phyloP scores from a whole-genome alignment of 495 filamentous ascomycete genomes.

The Trypethelium eluteriae region DNA sequence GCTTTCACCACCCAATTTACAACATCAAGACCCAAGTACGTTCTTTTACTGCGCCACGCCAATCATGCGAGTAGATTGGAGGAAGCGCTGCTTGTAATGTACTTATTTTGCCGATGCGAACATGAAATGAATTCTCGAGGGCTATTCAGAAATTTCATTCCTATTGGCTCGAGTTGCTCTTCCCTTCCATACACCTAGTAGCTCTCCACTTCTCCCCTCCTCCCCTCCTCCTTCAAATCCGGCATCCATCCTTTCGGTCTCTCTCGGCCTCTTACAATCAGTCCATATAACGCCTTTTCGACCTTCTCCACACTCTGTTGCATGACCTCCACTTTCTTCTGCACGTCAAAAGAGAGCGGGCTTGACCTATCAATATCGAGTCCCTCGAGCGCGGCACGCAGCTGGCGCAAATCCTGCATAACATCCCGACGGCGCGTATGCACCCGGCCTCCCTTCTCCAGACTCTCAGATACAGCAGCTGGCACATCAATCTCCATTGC shows the following conservation, averaged over 20 bases:
- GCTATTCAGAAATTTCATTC: not conserved
- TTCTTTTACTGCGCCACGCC: too few species aligned
- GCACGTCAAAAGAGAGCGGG: conserved; percentile 40
- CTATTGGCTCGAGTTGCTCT: not conserved
- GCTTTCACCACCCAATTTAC: too few species aligned
- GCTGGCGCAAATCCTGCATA: conserved; percentile 62
- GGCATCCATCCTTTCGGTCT: conserved; percentile 89
- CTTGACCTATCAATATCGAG: conserved; percentile 47
- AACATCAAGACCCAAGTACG: too few species aligned
- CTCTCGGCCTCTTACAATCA: conserved; percentile 78
- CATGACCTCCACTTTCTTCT: conserved; percentile 84
- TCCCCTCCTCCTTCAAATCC: conserved; percentile 50
- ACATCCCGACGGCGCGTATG: conserved; percentile 43
- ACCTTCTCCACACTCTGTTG: conserved; percentile 85
- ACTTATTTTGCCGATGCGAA: too few species aligned
- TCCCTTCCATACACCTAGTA: conserved; percentile 26
- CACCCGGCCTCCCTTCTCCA: conserved; percentile 6
- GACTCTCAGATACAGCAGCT: conserved; percentile 24
- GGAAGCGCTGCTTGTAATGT: too few species aligned
- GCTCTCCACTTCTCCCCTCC: conserved; percentile 39
- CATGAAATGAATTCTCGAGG: not conserved
- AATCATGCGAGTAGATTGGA: too few species aligned
- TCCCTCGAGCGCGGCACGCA: conserved; percentile 66
- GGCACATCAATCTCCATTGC: conserved; percentile 21
- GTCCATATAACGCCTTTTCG: conserved; percentile 78